These are phyloP conservation scores for Fusarium piperis DNA, from an alignment of 2,329 filamentous ascomycete genomes.

Conservation along the genomic window DNA sequence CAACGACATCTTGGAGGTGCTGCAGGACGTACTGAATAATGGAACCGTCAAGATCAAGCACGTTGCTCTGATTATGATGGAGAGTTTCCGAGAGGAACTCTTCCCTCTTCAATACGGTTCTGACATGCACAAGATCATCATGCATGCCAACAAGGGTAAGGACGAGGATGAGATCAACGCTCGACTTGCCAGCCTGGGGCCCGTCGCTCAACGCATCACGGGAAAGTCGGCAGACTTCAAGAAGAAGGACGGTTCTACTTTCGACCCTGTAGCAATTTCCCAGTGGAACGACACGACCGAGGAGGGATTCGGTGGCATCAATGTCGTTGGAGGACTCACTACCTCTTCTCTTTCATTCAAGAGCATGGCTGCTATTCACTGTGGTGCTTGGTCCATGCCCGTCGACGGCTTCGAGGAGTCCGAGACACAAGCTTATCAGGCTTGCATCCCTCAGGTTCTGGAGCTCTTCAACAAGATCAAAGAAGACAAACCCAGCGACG, in stretches of 20 bases:
- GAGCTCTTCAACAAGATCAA: slow-evolving; percentile 46
- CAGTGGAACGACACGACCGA: slow-evolving; percentile 37
- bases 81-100: slow-evolving; percentile 57
- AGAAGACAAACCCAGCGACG: slow-evolving; percentile 11
- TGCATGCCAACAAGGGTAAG: slow-evolving; percentile 44
- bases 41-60: slow-evolving; percentile 54
- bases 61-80: slow-evolving; percentile 56
- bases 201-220: slow-evolving; percentile 32
- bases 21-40: slow-evolving; percentile 38
- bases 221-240: slow-evolving; percentile 36
- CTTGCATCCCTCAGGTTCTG: slow-evolving; percentile 54
- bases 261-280: slow-evolving; percentile 40
- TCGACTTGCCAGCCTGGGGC: slow-evolving; percentile 34
- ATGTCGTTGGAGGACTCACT: slow-evolving; percentile 52
- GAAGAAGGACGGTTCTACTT: slow-evolving; percentile 37
- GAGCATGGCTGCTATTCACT: slow-evolving; percentile 54
- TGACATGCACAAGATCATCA: slow-evolving; percentile 49
- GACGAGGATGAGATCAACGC: slow-evolving; percentile 38
- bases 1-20: slow-evolving; percentile 42
- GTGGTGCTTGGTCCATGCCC: slow-evolving; percentile 52
- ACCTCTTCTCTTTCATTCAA: slow-evolving; percentile 56
- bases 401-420: slow-evolving; percentile 54
- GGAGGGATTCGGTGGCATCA: slow-evolving; percentile 52
- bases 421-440: slow-evolving; percentile 53
- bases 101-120: slow-evolving; percentile 56